Base-by-base conservation (phyloP, 495 filamentous ascomycete genomes). In the Gamarada debralockiae region DNA sequence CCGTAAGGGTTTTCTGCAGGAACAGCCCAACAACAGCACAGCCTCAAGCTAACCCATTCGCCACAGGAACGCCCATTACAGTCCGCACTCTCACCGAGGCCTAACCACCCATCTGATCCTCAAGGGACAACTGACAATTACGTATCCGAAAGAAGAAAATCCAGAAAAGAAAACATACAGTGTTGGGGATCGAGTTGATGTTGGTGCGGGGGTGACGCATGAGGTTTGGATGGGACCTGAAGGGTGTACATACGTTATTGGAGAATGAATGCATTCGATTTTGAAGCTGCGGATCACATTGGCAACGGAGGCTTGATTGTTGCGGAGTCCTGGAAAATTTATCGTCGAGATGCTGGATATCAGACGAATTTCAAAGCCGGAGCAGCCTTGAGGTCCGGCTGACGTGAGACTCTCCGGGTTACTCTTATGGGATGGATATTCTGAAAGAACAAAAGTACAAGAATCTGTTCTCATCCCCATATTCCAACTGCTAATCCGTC, bases 171-270 rank as follows among this genome's bases (percentile, higher is more conserved):
- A 80, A 64, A 90, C 83, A 2, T 88, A 86, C 62, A 76, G 78
- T 0, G 73, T 73, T 2, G 89, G 89, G 0, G 79, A 75, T 13
- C 72, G 89, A 50, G 64, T 93, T n/a, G 88, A 92, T 69, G 87
- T 95, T 2, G 85, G 84, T 7, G 84, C 86, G 1, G 74, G 76
- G 0, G 78, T 81, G 38, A 50, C 80, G 9, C 90, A 93, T 69
- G 89, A 93, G 73, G 88, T 93, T 17, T 93, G 89, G 90, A 82
- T 92, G 57, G 89, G 90, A 0, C 34, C 64, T 1, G 73, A 83
- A 48, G 90, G 90, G 0, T 95, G 90, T 69, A 90, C 87, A 34
- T 90, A 89, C 73, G 86, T 92, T 18, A 90, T 93, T 67, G 90
- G 90, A 17, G 88, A 90, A 65, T 90, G 65, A 71, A 33, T 33